phyloP scores from a whole-genome alignment of 345 rosid species.

The Pugionium cornutum region DNA sequence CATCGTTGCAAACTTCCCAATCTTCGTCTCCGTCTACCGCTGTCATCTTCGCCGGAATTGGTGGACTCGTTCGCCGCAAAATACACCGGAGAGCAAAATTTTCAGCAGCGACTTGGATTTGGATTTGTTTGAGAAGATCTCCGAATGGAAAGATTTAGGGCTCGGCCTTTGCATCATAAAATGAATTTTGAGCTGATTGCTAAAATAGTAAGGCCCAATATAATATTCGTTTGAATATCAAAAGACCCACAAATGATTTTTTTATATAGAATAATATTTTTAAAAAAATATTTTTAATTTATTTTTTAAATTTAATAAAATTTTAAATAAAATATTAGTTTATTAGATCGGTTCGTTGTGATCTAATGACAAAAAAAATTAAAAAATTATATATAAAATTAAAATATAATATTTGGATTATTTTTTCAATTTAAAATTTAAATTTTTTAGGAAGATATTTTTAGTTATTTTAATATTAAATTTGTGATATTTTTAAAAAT shows the following conservation, averaged over 20 bases:
- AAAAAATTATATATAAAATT: no score
- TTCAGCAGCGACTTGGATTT: neutral
- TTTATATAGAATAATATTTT: no score
- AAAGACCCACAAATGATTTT: slow-evolving; percentile 3
- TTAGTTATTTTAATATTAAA: no score
- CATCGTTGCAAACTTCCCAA: slow-evolving; percentile 77
- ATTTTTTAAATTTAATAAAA: no score
- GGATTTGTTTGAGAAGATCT: slow-evolving; percentile 15
- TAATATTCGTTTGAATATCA: neutral
- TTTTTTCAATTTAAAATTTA: no score
- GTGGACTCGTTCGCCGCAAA: neutral
- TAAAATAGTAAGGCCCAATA: neutral
- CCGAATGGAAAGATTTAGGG: slow-evolving; percentile 18
- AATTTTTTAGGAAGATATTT: no score
- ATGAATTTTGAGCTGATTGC: neutral
- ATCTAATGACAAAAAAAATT: no score
- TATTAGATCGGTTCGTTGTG: no score
- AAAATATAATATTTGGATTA: no score
- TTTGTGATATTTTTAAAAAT: no score
- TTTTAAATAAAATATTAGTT: no score
- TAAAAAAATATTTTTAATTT: no score
- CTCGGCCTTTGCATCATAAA: neutral
- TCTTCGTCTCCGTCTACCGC: slow-evolving; percentile 24
- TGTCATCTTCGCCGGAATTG: neutral
- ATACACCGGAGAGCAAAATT: slow-evolving; percentile 36